These are phyloP conservation scores for Cucumis sativus DNA, from an alignment of 306 rosid genomes.

Conservation along the genomic window Cucumber_9930_V3 NC_026657.2:8044001-8044500, in stretches of 20 bases:
- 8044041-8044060: constrained; percentile 35
- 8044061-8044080: constrained; percentile 24
- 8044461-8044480: constrained; percentile 68
- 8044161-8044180: constrained; percentile 59
- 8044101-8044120: constrained; percentile 35
- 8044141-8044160: constrained; percentile 46
- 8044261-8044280: constrained; percentile 52
- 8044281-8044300: constrained; percentile 61
- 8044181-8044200: constrained; percentile 73
- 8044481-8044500: constrained; percentile 61
- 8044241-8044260: constrained; percentile 47
- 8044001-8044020: constrained; percentile 18
- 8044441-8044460: constrained; percentile 57
- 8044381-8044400: constrained; percentile 70
- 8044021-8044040: constrained; percentile 39
- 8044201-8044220: constrained; percentile 58
- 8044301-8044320: constrained; percentile 75
- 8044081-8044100: constrained; percentile 16
- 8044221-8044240: constrained; percentile 55
- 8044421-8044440: constrained; percentile 41
- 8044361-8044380: constrained; percentile 34
- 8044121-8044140: constrained; percentile 38
- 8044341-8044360: constrained; percentile 25
- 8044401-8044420: constrained; percentile 67
- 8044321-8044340: constrained; percentile 38